These are phyloP conservation scores for Durio zibethinus DNA, from an alignment of 345 rosid species.

Conservation along the genomic window DNA sequence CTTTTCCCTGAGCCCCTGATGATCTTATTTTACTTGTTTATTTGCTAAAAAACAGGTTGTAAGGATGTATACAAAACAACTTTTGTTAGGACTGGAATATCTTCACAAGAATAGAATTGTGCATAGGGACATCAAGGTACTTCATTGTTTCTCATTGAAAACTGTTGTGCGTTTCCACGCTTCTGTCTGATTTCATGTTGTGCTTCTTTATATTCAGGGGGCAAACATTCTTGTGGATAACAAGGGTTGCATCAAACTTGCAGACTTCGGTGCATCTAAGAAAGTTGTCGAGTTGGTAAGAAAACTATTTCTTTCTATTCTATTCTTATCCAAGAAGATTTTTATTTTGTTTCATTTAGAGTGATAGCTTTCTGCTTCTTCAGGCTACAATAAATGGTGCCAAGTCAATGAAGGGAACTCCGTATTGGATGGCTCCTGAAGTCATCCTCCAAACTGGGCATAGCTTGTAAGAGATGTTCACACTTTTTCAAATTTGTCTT, in stretches of 20 bases:
- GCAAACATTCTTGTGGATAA: conserved; percentile 87
- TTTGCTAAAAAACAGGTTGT: conserved; percentile 47
- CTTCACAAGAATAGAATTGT: conserved; percentile 74
- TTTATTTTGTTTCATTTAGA: neutral
- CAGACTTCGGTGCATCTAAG: conserved; percentile 87
- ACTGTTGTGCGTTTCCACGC: neutral
- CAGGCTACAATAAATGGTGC: conserved; percentile 87
- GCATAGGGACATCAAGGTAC: conserved; percentile 84
- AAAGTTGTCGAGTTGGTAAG: conserved; percentile 65
- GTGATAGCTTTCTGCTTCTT: conserved; percentile 20
- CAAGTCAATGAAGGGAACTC: conserved; percentile 92
- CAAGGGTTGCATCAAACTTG: conserved; percentile 78
- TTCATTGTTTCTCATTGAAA: neutral
- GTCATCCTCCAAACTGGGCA: conserved; percentile 93
- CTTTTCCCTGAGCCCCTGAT: neutral
- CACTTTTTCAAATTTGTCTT: too few species aligned
- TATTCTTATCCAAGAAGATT: neutral
- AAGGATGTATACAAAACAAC: conserved; percentile 64
- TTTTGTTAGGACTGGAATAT: conserved; percentile 66
- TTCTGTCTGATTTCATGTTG: neutral
- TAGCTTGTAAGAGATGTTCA: conserved; percentile 79
- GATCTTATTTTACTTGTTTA: neutral
- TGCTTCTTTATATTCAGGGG: conserved; percentile 41
- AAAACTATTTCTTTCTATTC: neutral
- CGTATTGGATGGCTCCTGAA: conserved; percentile 98